Base-by-base conservation (phyloP, 2,329 filamentous ascomycete genomes). In the Epichloe sibirici region DNA sequence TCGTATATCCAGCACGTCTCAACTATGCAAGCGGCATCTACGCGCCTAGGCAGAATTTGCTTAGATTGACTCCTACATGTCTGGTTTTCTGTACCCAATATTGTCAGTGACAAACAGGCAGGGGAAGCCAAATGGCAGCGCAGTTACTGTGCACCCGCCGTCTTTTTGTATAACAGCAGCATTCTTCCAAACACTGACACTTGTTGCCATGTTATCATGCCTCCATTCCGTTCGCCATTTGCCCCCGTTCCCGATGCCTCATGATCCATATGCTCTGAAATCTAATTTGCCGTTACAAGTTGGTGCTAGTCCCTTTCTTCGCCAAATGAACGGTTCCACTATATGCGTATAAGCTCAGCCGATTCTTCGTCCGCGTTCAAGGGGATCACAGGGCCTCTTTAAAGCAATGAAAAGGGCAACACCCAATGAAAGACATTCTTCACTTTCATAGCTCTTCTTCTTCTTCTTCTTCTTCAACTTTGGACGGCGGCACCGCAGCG, bases 391-490 rank as follows among this genome's bases (percentile, higher is more conserved):
- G 5, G 35, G 21, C 13, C 6, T n/a, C 25, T 9, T 13, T 25
- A 25, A 25, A 35, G 37, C 25, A 21, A 15, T 5, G 28, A 15
- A 43, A 43, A 25, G 7, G 12, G 38, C 28, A 44, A 42, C 11
- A 31, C n/a, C n/a, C 28, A 17, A 43, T 21, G 25, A 17, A 43
- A 13, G n/a, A 6, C 31, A 3, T 12, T 37, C 31, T 31, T n/a
- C 44, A 13, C 11, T 21, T 25, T 56, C 58, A 76, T 57, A 71
- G 62, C 59, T 72, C 69, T 58, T 72, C 69, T 53, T 71, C 69
- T 39, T 39, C 28, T 31, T 31, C 28, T 55, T 71, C 69, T 28
- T 67, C 67, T 40, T 66, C 61, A n/a, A 59, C 45, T 51, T 63
- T 65, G 48, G 58, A 50, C 46, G 58, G 63, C 46, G 56, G 55